Base-by-base conservation (phyloP, 2,329 filamentous ascomycete species). In the Fusarium circinatum region DNA sequence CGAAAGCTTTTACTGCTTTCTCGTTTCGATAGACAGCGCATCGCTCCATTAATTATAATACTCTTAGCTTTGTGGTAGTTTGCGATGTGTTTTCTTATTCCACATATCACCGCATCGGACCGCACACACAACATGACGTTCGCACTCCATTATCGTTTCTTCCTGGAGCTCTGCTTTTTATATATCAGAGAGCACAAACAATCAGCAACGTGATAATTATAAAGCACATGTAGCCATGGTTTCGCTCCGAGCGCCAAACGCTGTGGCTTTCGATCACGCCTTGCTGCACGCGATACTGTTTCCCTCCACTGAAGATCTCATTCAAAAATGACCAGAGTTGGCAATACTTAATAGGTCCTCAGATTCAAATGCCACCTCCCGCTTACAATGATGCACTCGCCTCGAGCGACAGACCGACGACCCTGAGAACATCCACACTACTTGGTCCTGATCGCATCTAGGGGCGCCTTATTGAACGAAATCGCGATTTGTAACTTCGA, bases 111-210 rank as follows among this genome's bases (percentile, higher is more conserved):
- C 15, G 3, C 17, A 32, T 18, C 17, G 4, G 28, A 24, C 11
- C 28, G n/a, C 11, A 20, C 4, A 24, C 5, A 32, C 15, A 24
- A 32, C 14, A 49, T 32, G 22, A 32, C 7, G 10, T 30, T 48
- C 18, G 28, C 14, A 48, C 20, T 22, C 9, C 3, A 22, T 2
- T 14, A 30, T 22, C 13, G 5, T 3, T 28, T 15, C 20, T 20
- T 18, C 0, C 32, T 0, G 0, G 0, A 8, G 14, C 32, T 15
- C 32, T 15, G 0, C 6, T 0, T 34, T 8, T 15, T 34, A 0
- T 6, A 15, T 34, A 34, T 34, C 32, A 0, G 32, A 34, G 14
- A 15, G 32, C 32, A 34, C 0, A 8, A 34, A 15, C 15, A 15
- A 3, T 34, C 15, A 0, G 32, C 20, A 41, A 14, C 0, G 5